Base-by-base conservation (phyloP, 1,139 yeast genomes). In the Geotrichum reessii region DNA sequence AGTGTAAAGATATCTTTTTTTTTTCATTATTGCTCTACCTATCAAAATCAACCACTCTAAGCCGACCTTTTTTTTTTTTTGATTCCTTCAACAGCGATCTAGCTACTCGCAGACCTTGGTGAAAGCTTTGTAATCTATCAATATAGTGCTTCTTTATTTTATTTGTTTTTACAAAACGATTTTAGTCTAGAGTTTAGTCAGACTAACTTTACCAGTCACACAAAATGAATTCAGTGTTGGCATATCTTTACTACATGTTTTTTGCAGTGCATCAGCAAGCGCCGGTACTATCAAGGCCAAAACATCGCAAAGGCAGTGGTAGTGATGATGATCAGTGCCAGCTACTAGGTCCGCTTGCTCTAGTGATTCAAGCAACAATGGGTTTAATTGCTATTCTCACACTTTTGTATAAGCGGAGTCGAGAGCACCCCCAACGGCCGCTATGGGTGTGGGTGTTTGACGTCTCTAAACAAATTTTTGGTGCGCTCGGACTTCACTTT, bases 391-490 rank as follows among this genome's bases (percentile, higher is more conserved):
- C 96, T 28, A 73, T 93, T 12, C 79, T 86, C 21, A 83, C 95
- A 1, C 77, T 93, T 56, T 82, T 91, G 2, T 74, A 85, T 63
- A 93, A 93, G 68, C 78, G 99, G 59, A 81, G 77, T 63, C 82
- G 84, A 64, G 98, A 93, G 70, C 80, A 81, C 61, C 97, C 97
- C 0, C 79, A 92, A 62, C 77, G 98, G 64, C 90, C 96, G 8
- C 84, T 96, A 90, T 79, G 81, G 59, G 85, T 92, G 17, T 93
- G 98, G 98, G 70, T 81, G 22, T 92, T 84, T 69, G 99, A 93
- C 69, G 96, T 93, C 1, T 82, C 89, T 33, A 93, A 93, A 68
- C 99, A 93, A 71, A 78, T 92, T 2, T 75, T 89, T 27, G 98
- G 98, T 0, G 90, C 98, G 0, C 73, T 87, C 27, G 91, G 93